phyloP scores from a whole-genome alignment of 2,329 filamentous ascomycete species.

The Paecilomyces sp. region DNA sequence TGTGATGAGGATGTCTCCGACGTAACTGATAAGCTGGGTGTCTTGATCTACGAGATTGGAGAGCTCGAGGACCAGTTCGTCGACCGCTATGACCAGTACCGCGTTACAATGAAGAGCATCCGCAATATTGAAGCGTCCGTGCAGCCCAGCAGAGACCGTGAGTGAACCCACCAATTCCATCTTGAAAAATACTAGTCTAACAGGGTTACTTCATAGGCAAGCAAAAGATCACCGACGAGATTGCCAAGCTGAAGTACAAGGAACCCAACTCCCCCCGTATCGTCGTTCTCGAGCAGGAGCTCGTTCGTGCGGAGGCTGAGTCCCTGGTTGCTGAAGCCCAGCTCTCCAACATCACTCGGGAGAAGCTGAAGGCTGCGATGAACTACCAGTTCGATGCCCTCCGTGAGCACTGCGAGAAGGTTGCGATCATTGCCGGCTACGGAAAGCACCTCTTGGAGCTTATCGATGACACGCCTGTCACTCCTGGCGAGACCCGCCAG shows the following conservation, averaged over 20 bases:
- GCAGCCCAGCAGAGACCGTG: constrained; percentile 93
- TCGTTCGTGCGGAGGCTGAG: constrained; percentile 95
- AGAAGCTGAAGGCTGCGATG: constrained; percentile 98
- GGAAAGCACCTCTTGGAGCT: constrained; percentile 97
- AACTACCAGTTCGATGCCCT: constrained; percentile 97
- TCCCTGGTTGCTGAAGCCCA: constrained; percentile 98
- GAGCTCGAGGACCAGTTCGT: constrained; percentile 98
- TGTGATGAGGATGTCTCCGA: constrained; percentile 98
- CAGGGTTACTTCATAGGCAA: constrained; percentile 56
- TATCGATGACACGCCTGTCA: constrained; percentile 93
- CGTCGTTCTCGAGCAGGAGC: constrained; percentile 94
- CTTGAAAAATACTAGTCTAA: not conserved
- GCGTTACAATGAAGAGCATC: constrained; percentile 98
- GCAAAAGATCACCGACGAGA: constrained; percentile 98
- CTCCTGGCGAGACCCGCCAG: constrained; percentile 88
- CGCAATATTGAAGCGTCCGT: constrained; percentile 98
- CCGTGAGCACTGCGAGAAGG: constrained; percentile 94
- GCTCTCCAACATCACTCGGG: constrained; percentile 97
- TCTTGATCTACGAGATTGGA: constrained; percentile 95
- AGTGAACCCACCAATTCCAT: constrained; percentile 28
- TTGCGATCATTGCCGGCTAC: constrained; percentile 94
- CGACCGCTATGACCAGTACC: constrained; percentile 98
- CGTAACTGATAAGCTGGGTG: constrained; percentile 96
- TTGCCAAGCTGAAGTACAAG: constrained; percentile 98
- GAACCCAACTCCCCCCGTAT: constrained; percentile 97